Evolutionary conservation across 169 alveolate species (phyloP).

Genomic region (Besnoitia besnoiti): DNA sequence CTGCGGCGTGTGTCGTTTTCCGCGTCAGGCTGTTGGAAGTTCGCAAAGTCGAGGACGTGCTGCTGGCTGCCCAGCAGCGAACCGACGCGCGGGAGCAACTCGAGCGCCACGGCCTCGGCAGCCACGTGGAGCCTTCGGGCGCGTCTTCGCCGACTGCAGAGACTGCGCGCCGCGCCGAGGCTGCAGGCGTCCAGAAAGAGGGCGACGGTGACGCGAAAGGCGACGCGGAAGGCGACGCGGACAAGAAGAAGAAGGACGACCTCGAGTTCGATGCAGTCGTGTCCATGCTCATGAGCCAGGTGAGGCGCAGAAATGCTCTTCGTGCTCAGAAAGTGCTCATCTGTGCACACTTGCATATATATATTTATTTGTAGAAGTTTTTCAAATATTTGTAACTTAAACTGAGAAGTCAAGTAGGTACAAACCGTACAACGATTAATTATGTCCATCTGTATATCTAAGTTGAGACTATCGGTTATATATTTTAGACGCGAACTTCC

Average conservation of each 20-base stretch:
- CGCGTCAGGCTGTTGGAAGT: conserved; percentile 49
- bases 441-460: too few species aligned
- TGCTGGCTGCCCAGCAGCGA: conserved; percentile 10
- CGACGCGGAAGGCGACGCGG: background rate
- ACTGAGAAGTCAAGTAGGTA: too few species aligned
- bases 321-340: too few species aligned
- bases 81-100: background rate
- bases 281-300: conserved; percentile 42
- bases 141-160: background rate
- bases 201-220: background rate
- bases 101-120: conserved; percentile 1
- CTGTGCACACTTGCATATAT: too few species aligned
- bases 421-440: too few species aligned
- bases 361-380: too few species aligned
- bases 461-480: too few species aligned
- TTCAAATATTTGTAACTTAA: too few species aligned
- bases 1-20: background rate
- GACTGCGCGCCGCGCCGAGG: background rate
- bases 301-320: background rate
- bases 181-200: background rate
- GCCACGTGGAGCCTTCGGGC: background rate
- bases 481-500: too few species aligned
- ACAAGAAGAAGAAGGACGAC: conserved; percentile 19
- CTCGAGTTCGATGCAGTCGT: conserved; percentile 25
- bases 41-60: conserved; percentile 27